Conservation (phyloP, 192 early-diverging fungal genomes). For the Coemansia sp. region DNA sequence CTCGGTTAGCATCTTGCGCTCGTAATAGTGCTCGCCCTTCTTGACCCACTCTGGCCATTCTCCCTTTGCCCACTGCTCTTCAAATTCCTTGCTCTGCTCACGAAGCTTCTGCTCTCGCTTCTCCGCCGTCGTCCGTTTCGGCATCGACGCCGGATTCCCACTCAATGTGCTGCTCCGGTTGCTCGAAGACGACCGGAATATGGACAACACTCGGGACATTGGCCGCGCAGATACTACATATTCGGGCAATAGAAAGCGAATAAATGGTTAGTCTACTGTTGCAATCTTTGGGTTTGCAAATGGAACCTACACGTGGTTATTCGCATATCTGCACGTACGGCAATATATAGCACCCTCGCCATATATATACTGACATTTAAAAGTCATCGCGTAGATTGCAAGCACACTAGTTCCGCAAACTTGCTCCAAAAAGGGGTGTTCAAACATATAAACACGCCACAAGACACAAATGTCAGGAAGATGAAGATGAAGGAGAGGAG, state of each 20-base stretch:
- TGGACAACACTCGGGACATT: conserved; percentile 56
- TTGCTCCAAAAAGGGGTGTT: neutral
- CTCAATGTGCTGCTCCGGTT: conserved; percentile 13
- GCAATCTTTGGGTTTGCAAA: neutral
- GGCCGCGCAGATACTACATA: conserved; percentile 51
- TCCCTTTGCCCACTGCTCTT: conserved; percentile 48
- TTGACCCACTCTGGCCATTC: conserved; percentile 56
- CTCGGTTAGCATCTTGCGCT: conserved; percentile 48
- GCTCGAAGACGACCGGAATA: conserved; percentile 44
- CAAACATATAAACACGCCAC: neutral
- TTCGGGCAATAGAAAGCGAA: neutral
- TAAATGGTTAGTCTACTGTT: conserved; percentile 2
- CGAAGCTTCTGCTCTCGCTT: conserved; percentile 36
- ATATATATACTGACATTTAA: too few relatives aligned
- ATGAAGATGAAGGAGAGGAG: neutral
- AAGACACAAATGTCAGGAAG: conserved; percentile 1
- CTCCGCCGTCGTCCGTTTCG: conserved; percentile 19
- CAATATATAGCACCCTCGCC: too few relatives aligned
- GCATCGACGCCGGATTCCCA: conserved; percentile 8
- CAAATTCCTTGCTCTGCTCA: conserved; percentile 51
- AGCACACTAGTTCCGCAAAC: too few relatives aligned
- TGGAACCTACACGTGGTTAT: neutral
- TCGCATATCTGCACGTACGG: neutral
- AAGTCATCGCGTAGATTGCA: too few relatives aligned
- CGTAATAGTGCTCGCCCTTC: conserved; percentile 40